Base-by-base conservation (phyloP, 768 basidiomycete genomes). In the Clitopilus passeckerianus region DNA sequence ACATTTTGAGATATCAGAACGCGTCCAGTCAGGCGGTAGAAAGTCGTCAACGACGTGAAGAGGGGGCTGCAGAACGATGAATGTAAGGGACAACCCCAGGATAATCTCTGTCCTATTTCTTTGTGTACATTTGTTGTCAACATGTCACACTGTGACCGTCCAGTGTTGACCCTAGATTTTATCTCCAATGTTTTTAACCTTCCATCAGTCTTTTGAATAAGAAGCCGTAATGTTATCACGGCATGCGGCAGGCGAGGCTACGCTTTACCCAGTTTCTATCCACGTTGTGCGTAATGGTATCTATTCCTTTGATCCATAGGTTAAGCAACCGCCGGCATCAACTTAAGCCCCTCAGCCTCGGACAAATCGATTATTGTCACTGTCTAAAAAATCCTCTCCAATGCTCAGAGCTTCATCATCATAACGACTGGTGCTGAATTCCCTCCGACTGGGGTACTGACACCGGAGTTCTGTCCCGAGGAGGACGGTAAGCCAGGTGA, bases 1-100 rank as follows among this genome's bases (percentile, higher is more conserved):
- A 70, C 85, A 86, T 87, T 76, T 78, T 78, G 62, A 58, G 65
- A 70, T 68, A 65, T 64, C 34, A 66, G 69, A 71, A 75, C 78
- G 74, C 75, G 75, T 72, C 69, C 62, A 70, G 68, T 66, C 60
- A 65, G 60, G 63, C 59, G 57, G 61, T 64, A 66, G 59, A 64
- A 46, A 41, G 63, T 44, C 64, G 61, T 60, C 61, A 60, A 63
- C 34, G 66, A 64, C 56, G 54, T 57, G 53, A 62, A 66, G 60
- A 61, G 64, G 46, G 64, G 59, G 66, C 64, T 64, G 61, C 66
- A 64, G 65, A 64, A 63, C 64, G 67, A 65, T 30, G 60, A 57
- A 59, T 57, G 55, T 60, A 67, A 64, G 59, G 59, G 57, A 44
- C 54, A 30, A 27, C 15, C 54, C 22, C 54, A 61, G 58, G 41